These are phyloP conservation scores for Syncephalastrum contaminatum DNA, from an alignment of 371 early-diverging fungal genomes.

Conservation along the genomic window DNA sequence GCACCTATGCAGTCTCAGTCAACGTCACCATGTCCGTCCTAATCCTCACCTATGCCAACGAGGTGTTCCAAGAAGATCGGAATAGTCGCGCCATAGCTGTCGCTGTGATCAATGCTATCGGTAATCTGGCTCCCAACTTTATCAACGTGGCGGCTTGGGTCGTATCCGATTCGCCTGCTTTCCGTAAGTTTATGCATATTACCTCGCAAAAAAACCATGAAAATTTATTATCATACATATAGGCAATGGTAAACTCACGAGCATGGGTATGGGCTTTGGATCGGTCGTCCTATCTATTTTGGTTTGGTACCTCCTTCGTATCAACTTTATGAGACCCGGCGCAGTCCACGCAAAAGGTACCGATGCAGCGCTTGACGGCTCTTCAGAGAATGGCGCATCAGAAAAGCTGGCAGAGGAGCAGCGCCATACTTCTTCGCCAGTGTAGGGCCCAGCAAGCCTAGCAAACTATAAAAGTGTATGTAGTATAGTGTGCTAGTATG, in stretches of 20 bases:
- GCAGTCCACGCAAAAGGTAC: background rate
- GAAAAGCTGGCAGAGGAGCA: too few species aligned
- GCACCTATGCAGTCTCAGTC: conserved; percentile 9
- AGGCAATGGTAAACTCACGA: conserved; percentile 8
- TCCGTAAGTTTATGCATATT: conserved; percentile 12
- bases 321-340: conserved; percentile 6
- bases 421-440: too few species aligned
- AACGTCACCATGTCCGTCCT: conserved; percentile 4
- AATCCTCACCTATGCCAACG: conserved; percentile 3
- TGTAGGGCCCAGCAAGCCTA: too few species aligned
- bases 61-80: conserved; percentile 26
- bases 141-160: conserved; percentile 34
- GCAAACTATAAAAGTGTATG: too few species aligned
- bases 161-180: conserved; percentile 25
- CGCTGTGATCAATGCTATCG: conserved; percentile 37
- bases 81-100: conserved; percentile 38
- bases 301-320: conserved; percentile 3
- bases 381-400: too few species aligned
- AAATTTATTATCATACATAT: background rate
- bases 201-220: background rate
- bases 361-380: too few species aligned
- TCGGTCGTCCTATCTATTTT: conserved; percentile 6
- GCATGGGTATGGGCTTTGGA: conserved; percentile 10
- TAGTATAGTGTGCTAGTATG: too few species aligned
- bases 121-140: conserved; percentile 40